Evolutionary conservation across 129 eudicot genomes (phyloP).

Genomic region (Sambucus nigra): DNA sequence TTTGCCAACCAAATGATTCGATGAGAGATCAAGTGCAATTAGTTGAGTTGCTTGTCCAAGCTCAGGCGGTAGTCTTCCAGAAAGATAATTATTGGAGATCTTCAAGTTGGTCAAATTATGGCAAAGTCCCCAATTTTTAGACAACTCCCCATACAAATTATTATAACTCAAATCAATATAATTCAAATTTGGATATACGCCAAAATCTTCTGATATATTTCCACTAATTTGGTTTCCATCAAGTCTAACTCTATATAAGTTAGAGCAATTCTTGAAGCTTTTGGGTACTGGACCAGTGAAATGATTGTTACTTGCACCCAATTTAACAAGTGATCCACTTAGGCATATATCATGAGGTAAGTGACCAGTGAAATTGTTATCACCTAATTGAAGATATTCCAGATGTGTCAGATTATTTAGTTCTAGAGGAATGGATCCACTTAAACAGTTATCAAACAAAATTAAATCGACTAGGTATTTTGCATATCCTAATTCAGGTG

Average conservation of each 20-base stretch:
- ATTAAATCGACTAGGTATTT: background rate
- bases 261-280: slow-evolving; percentile 30
- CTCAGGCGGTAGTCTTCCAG: too few species aligned
- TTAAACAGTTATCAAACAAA: slow-evolving; percentile 8
- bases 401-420: slow-evolving; percentile 13
- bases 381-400: background rate
- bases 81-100: too few species aligned
- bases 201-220: slow-evolving; percentile 25
- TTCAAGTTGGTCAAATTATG: too few species aligned
- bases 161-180: slow-evolving; percentile 27
- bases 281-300: slow-evolving; percentile 24
- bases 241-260: slow-evolving; percentile 10
- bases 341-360: slow-evolving; percentile 16
- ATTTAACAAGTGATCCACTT: background rate
- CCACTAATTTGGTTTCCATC: slow-evolving; percentile 23
- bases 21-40: too few species aligned
- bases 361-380: slow-evolving; percentile 8
- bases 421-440: slow-evolving; percentile 11
- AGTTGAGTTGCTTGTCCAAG: too few species aligned
- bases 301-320: background rate
- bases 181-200: slow-evolving; percentile 23
- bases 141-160: slow-evolving; percentile 25
- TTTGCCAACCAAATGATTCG: too few species aligned
- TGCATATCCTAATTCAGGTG: slow-evolving; percentile 8
- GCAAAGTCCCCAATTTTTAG: slow-evolving; percentile 24